Percentiles rank a stretch among this genome's conserved stretches.
These are phyloP conservation scores for Amphirosellinia nigrospora DNA, from an alignment of 495 filamentous ascomycete genomes.

Conservation along the genomic window DNA sequence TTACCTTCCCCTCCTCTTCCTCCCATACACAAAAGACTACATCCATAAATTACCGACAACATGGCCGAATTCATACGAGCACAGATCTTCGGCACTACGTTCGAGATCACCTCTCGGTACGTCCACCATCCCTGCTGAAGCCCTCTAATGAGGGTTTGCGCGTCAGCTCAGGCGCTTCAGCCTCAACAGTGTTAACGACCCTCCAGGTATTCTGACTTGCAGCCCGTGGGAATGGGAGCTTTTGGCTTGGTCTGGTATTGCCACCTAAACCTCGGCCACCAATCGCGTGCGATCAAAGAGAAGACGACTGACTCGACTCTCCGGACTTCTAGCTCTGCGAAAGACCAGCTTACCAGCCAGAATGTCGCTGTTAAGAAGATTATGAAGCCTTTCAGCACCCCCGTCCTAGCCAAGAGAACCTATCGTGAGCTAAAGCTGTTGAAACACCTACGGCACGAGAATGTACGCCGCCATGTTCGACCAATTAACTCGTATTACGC, in stretches of 20 bases:
- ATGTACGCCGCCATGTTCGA: slow-evolving; percentile 62
- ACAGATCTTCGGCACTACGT: slow-evolving; percentile 99
- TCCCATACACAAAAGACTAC: slow-evolving; percentile 12
- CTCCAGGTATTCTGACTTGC: slow-evolving; percentile 90
- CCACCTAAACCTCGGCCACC: neutral
- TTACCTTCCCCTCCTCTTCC: slow-evolving; percentile 19
- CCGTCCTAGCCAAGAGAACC: slow-evolving; percentile 94
- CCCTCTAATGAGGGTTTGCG: neutral
- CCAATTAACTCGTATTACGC: neutral
- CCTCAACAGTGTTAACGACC: slow-evolving; percentile 31
- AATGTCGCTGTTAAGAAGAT: slow-evolving; percentile 99
- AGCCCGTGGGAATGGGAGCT: slow-evolving; percentile 98
- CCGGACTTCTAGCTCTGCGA: slow-evolving; percentile 75
- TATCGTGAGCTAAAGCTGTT: slow-evolving; percentile 97
- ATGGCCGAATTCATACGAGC: slow-evolving; percentile 99
- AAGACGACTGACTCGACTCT: slow-evolving; percentile 32
- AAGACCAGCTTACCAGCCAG: slow-evolving; percentile 93
- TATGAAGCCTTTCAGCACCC: slow-evolving; percentile 99
- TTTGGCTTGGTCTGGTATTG: slow-evolving; percentile 95
- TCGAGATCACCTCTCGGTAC: slow-evolving; percentile 99
- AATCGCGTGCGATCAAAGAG: slow-evolving; percentile 21
- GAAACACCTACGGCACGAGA: slow-evolving; percentile 96
- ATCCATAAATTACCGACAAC: slow-evolving; percentile 41
- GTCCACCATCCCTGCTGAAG: slow-evolving; percentile 28
- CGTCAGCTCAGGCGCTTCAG: slow-evolving; percentile 7